Evolutionary conservation across 2,329 filamentous ascomycete genomes (phyloP).

Genomic region (Pseudocercospora cruenta): DNA sequence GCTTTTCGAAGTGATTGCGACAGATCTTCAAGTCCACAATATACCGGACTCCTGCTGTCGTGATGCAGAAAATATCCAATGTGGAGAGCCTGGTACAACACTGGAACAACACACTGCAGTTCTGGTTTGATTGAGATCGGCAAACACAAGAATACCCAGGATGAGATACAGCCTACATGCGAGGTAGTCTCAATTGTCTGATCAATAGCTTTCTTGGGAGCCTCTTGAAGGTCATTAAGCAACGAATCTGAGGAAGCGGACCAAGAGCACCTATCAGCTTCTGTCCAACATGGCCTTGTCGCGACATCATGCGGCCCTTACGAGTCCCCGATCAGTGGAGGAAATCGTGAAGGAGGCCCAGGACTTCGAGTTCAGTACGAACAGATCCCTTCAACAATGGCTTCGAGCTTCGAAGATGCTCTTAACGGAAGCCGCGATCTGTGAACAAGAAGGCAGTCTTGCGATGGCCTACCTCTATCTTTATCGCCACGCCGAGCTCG

Average conservation of each 20-base stretch:
- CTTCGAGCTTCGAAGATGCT: conserved; percentile 37
- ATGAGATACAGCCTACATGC: too few relatives aligned
- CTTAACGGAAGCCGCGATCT: conserved; percentile 72
- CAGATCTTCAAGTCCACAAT: background rate
- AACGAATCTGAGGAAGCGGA: too few relatives aligned
- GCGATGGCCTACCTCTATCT: conserved; percentile 87
- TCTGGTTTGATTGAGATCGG: too few relatives aligned
- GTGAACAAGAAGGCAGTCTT: conserved; percentile 82
- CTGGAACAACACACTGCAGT: too few relatives aligned
- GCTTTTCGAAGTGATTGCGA: too few relatives aligned
- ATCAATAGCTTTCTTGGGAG: too few relatives aligned
- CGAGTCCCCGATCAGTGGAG: conserved; percentile 60
- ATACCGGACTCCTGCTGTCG: too few relatives aligned
- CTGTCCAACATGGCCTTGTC: conserved; percentile 34
- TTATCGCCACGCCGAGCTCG: conserved; percentile 85
- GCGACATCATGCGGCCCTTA: conserved; percentile 32
- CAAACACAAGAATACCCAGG: too few relatives aligned
- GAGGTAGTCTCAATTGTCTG: too few relatives aligned
- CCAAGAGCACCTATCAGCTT: background rate
- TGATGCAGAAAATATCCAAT: too few relatives aligned
- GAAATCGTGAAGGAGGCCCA: conserved; percentile 77
- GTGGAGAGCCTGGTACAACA: too few relatives aligned
- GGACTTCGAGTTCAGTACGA: conserved; percentile 78
- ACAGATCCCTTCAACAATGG: conserved; percentile 65
- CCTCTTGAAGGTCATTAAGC: too few relatives aligned